phyloP scores from a whole-genome alignment of 2,329 filamentous ascomycete species.

The Ophiocordyceps sinensis region DNA sequence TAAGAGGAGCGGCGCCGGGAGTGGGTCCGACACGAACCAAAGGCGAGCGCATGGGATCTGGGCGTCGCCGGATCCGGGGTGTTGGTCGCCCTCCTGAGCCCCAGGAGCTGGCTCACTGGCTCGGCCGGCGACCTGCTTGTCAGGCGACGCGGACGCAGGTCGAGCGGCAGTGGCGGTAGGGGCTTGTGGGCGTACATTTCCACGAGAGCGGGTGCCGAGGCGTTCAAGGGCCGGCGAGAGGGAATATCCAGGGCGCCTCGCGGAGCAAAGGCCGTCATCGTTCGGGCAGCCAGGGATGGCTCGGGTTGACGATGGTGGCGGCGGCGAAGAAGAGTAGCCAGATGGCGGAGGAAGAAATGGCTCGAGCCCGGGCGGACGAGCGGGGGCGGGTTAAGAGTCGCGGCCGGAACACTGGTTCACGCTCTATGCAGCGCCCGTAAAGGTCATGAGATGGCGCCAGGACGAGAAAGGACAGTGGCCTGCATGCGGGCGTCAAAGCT shows the following conservation, averaged over 20 bases:
- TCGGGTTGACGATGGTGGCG: not conserved
- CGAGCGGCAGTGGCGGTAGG: slow-evolving; percentile 8
- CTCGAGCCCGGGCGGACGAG: no score
- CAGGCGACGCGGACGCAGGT: not conserved
- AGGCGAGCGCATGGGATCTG: not conserved
- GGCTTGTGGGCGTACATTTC: slow-evolving; percentile 7
- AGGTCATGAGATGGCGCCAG: no score
- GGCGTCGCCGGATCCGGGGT: not conserved
- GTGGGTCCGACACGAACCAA: slow-evolving; percentile 1
- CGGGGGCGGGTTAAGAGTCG: no score
- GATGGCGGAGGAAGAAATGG: no score
- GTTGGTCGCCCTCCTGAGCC: not conserved
- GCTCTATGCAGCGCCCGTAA: no score
- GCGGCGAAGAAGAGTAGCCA: not conserved
- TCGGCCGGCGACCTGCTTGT: not conserved
- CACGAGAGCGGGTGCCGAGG: slow-evolving; percentile 3
- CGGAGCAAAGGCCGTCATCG: not conserved
- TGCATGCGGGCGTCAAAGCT: no score
- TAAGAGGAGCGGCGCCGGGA: slow-evolving; percentile 15
- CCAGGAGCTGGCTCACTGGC: not conserved
- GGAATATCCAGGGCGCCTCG: not conserved
- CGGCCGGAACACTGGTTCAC: no score
- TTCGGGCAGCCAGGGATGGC: not conserved
- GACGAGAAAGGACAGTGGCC: no score
- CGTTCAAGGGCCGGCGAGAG: not conserved